Conservation (phyloP, 495 filamentous ascomycete genomes). For the Achaetomiella virescens region DNA sequence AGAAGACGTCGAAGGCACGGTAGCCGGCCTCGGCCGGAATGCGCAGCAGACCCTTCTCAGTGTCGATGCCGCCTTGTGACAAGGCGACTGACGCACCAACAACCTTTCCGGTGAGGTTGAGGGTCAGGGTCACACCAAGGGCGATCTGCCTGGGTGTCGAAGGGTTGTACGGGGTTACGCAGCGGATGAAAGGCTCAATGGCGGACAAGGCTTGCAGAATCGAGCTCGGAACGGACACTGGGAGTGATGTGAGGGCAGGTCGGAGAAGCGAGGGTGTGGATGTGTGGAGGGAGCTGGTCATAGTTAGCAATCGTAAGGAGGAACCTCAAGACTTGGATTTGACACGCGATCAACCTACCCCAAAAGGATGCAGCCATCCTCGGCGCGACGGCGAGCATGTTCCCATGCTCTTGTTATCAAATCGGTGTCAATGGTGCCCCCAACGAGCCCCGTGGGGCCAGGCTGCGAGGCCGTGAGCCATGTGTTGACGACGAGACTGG, state of each 20-base stretch:
- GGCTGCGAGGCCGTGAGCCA: conserved; percentile 74
- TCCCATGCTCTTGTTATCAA: conserved; percentile 87
- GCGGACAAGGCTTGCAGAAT: conserved; percentile 71
- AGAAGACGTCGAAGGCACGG: conserved; percentile 97
- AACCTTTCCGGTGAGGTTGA: conserved; percentile 74
- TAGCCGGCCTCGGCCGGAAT: conserved; percentile 74
- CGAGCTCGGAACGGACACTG: conserved; percentile 64
- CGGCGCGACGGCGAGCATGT: conserved; percentile 87
- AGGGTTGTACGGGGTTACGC: conserved; percentile 83
- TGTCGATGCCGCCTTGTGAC: conserved; percentile 84
- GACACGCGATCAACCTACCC: conserved; percentile 50
- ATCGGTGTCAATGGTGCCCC: conserved; percentile 73
- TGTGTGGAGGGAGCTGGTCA: conserved; percentile 69
- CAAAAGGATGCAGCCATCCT: conserved; percentile 90
- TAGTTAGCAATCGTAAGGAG: neutral
- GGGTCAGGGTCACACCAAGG: conserved; percentile 70
- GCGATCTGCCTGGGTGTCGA: conserved; percentile 76
- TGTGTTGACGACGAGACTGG: conserved; percentile 90
- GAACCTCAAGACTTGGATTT: neutral
- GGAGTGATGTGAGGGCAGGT: conserved; percentile 75
- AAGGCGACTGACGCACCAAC: conserved; percentile 69
- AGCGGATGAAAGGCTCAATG: conserved; percentile 77
- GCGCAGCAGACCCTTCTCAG: conserved; percentile 70
- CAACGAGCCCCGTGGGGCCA: conserved; percentile 57
- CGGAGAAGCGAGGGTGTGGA: conserved; percentile 79